Percentiles rank a stretch among this genome's conserved stretches.
These are phyloP conservation scores for Proliferodiscus dingleyae DNA, from an alignment of 2,329 filamentous ascomycete species.

Conservation along the genomic window DNA sequence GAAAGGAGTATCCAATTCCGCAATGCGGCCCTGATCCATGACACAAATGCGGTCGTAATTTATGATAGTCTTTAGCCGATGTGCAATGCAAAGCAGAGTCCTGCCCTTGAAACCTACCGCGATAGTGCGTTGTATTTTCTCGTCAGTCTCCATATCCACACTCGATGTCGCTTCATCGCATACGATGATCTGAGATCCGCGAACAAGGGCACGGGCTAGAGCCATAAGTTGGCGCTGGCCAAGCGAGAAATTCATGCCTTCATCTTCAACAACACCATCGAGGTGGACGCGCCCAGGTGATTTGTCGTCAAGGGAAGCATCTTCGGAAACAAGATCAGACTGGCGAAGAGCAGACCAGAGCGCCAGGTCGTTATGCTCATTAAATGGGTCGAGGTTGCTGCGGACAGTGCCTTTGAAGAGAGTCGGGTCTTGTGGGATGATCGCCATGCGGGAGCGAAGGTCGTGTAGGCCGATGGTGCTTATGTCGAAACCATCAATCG, in stretches of 20 bases:
- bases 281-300: slow-evolving; percentile 66
- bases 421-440: slow-evolving; percentile 81
- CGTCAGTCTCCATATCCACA: slow-evolving; percentile 94
- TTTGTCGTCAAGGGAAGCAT: slow-evolving; percentile 33
- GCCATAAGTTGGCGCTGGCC: slow-evolving; percentile 96
- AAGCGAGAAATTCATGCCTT: slow-evolving; percentile 92
- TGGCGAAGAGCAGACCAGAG: slow-evolving; percentile 75
- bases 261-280: slow-evolving; percentile 82
- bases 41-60: slow-evolving; percentile 94
- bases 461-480: slow-evolving; percentile 70
- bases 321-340: slow-evolving; percentile 61
- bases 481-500: slow-evolving; percentile 65
- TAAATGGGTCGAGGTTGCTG: slow-evolving; percentile 75
- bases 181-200: slow-evolving; percentile 84
- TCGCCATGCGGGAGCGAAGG: slow-evolving; percentile 69
- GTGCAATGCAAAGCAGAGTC: slow-evolving; percentile 88
- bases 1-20: slow-evolving; percentile 75
- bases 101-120: slow-evolving; percentile 77
- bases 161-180: slow-evolving; percentile 94
- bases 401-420: slow-evolving; percentile 77
- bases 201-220: slow-evolving; percentile 82
- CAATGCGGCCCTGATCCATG: slow-evolving; percentile 86
- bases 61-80: slow-evolving; percentile 86
- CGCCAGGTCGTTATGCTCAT: slow-evolving; percentile 70
- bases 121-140: slow-evolving; percentile 90